Evolutionary conservation across 106 monocot genomes (phyloP), one percentile per base, ranked within the genome.

Genomic region (Posidonia australis): DNA sequence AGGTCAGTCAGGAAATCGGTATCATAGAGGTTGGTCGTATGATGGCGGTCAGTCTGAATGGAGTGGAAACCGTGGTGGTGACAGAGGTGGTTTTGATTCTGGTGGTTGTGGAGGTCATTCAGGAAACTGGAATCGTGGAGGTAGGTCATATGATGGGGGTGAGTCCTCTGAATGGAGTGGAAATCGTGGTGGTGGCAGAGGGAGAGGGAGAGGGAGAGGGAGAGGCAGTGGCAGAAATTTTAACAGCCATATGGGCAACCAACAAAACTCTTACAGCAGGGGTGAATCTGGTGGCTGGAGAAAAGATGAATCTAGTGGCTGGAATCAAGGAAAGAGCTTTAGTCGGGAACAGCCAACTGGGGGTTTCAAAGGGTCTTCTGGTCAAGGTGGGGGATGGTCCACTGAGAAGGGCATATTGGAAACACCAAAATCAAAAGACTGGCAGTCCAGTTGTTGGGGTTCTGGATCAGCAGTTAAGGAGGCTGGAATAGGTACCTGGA

Each of bases 151-250:
- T 44, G 44, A 17, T 64, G 27, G 25, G 21, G 47, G 64, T 56
- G 23, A 49, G n/a, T 49, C 49, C 16, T 49, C 49, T 7, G 49
- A 19, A 49, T 49, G 49, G 49, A 49, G 23, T 26, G 55, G 55
- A 25, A 56, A 26, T 9, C 18, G 13, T 48, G 17, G 31, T 36
- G 31, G 31, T 7, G 55, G 55, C 13, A 56, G 55, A 25, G 55
- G 55, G 21, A 26, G 55, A 24, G 64, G 48, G 5, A 64, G 64
- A 48, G 64, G n/a, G n/a, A 56, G 55, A 25, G 55, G 55, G 21
- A 26, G 55, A 24, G 64, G 48, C 2, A 64, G 64, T 27, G 64
- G 64, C 10, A 64, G 46, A 62, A 21, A 62, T 64, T 64, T 13
- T 14, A n/a, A 29, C 12, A 64, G 64, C 2, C 24, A 64, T 64